A percentile compares a stretch with the other conserved stretches of the same genome.
phyloP scores from a whole-genome alignment of 768 basidiomycete genomes.

The Mycena latifolia region DNA sequence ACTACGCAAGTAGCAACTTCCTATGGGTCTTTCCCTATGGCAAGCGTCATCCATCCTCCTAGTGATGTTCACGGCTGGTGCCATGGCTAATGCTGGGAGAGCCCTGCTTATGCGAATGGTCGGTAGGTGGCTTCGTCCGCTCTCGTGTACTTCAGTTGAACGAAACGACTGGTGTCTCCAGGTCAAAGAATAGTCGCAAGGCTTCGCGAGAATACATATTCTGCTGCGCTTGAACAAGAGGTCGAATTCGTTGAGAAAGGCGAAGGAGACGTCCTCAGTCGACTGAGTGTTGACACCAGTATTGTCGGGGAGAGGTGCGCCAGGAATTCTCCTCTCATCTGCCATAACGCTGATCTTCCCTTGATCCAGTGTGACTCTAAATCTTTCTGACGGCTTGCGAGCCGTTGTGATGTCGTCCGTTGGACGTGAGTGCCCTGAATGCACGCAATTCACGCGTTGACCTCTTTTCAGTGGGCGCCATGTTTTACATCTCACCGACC shows the following conservation, averaged over 20 bases:
- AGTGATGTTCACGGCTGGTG: slow-evolving; percentile 87
- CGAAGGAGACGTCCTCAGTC: slow-evolving; percentile 93
- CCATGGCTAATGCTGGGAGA: slow-evolving; percentile 86
- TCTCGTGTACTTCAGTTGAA: slow-evolving; percentile 1
- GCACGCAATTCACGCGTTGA: neutral
- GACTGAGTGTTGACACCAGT: slow-evolving; percentile 91
- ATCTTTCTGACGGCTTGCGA: slow-evolving; percentile 83
- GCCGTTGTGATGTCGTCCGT: slow-evolving; percentile 95
- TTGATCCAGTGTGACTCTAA: slow-evolving; percentile 72
- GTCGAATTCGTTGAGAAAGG: slow-evolving; percentile 94
- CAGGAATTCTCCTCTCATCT: slow-evolving; percentile 24
- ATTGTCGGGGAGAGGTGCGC: slow-evolving; percentile 98
- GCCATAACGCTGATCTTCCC: slow-evolving; percentile 13
- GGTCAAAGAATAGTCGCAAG: slow-evolving; percentile 94
- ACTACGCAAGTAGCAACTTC: slow-evolving; percentile 67
- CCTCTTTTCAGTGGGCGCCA: slow-evolving; percentile 79
- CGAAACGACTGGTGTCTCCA: slow-evolving; percentile 25
- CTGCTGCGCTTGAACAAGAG: slow-evolving; percentile 88
- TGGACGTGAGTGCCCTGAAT: slow-evolving; percentile 72
- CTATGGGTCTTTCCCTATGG: slow-evolving; percentile 82
- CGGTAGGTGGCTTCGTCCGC: slow-evolving; percentile 55
- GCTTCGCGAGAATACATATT: slow-evolving; percentile 84
- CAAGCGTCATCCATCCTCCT: slow-evolving; percentile 84
- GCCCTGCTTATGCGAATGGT: slow-evolving; percentile 89
- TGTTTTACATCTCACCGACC: slow-evolving; percentile 93